A percentile compares a stretch with the other conserved stretches of the same genome.
Conservation (phyloP, 2,329 filamentous ascomycete species). For the Penicillium sp. region DNA sequence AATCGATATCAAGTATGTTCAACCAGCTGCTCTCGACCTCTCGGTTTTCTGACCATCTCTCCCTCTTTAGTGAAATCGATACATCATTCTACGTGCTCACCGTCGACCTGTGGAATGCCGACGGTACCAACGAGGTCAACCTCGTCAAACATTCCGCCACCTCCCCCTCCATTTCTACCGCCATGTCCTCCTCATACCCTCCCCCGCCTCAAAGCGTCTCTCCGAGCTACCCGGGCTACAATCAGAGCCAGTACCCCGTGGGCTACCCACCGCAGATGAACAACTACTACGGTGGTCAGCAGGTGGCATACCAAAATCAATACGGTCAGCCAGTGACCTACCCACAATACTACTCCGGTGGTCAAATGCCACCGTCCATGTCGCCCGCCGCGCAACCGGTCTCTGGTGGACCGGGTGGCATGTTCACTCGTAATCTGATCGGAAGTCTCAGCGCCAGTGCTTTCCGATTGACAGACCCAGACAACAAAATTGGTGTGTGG, state of each 20-base stretch:
- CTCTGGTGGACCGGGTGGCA: slow-evolving; percentile 63
- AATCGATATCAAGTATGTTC: slow-evolving; percentile 73
- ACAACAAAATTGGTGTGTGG: slow-evolving; percentile 86
- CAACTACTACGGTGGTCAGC: slow-evolving; percentile 39
- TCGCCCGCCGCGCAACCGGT: slow-evolving; percentile 38
- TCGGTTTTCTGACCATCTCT: background rate
- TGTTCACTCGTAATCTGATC: slow-evolving; percentile 94
- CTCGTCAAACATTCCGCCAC: slow-evolving; percentile 65
- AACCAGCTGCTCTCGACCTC: background rate
- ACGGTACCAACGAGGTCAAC: slow-evolving; percentile 64
- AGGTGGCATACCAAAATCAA: slow-evolving; percentile 37
- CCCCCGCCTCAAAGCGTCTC: slow-evolving; percentile 43
- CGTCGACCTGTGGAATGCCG: slow-evolving; percentile 67
- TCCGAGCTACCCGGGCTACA: slow-evolving; percentile 38
- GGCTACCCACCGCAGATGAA: slow-evolving; percentile 38
- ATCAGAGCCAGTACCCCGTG: slow-evolving; percentile 42
- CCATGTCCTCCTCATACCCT: slow-evolving; percentile 74
- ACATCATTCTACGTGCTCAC: slow-evolving; percentile 67
- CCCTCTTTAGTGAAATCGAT: slow-evolving; percentile 62
- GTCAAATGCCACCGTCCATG: slow-evolving; percentile 38
- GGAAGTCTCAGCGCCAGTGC: slow-evolving; percentile 88
- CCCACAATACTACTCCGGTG: slow-evolving; percentile 33
- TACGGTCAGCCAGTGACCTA: slow-evolving; percentile 36
- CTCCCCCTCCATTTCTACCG: slow-evolving; percentile 76
- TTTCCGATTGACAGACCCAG: slow-evolving; percentile 74